These are phyloP conservation scores for Penicillium chermesinum DNA, from an alignment of 495 filamentous ascomycete genomes.

Conservation along the genomic window DNA sequence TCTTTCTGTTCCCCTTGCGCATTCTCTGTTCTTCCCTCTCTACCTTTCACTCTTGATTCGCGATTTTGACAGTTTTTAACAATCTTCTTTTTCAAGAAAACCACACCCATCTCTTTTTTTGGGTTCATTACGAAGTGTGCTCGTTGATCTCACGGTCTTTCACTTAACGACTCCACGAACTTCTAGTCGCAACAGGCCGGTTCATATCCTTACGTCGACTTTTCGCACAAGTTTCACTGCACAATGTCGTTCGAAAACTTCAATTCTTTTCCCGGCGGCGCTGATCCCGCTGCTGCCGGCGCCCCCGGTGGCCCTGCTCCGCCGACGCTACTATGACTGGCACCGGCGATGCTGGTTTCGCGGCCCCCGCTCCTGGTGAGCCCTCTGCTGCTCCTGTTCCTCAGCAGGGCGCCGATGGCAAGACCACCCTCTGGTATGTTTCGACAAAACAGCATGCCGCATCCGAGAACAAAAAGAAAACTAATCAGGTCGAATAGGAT, in stretches of 20 bases:
- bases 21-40: background rate
- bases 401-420: constrained; percentile 57
- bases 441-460: background rate
- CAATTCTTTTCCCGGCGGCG: constrained; percentile 52
- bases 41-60: background rate
- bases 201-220: constrained; percentile 34
- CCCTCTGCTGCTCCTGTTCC: constrained; percentile 47
- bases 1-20: background rate
- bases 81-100: constrained; percentile 9
- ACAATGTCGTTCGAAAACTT: constrained; percentile 58
- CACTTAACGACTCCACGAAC: constrained; percentile 41
- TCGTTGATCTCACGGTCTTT: constrained; percentile 37
- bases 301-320: constrained; percentile 49
- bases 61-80: constrained; percentile 1
- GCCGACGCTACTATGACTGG: constrained; percentile 48
- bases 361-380: constrained; percentile 48
- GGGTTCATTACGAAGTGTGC: constrained; percentile 30
- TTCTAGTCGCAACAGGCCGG: constrained; percentile 30
- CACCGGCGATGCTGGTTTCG: constrained; percentile 54
- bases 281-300: constrained; percentile 45
- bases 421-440: constrained; percentile 78
- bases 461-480: constrained; percentile 6
- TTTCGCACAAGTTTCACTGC: constrained; percentile 26
- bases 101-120: constrained; percentile 23
- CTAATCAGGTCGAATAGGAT: constrained; percentile 58